phyloP scores from a whole-genome alignment of 2,329 filamentous ascomycete species.

The Aspergillus sp. region DNA sequence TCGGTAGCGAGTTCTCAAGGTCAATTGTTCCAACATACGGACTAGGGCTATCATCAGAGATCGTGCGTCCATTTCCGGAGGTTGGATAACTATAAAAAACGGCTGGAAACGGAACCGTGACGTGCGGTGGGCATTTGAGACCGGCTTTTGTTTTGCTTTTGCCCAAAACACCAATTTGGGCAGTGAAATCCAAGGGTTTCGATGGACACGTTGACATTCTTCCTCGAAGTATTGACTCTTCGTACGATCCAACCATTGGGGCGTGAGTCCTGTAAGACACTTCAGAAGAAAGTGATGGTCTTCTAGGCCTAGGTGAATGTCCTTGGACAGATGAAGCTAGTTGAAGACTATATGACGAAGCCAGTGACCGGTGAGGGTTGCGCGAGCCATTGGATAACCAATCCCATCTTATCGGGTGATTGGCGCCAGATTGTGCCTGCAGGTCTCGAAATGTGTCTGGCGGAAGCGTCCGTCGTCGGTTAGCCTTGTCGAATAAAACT shows the following conservation, averaged over 20 bases:
- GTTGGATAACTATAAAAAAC: conserved; percentile 92
- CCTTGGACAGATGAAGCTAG: conserved; percentile 46
- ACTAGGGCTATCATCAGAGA: conserved; percentile 80
- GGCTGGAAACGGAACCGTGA: conserved; percentile 85
- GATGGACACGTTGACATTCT: conserved; percentile 97
- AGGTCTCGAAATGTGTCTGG: conserved; percentile 58
- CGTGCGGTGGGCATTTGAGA: conserved; percentile 83
- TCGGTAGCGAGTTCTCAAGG: conserved; percentile 73
- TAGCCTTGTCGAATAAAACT: conserved; percentile 47
- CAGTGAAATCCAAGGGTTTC: conserved; percentile 86
- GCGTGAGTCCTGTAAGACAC: conserved; percentile 79
- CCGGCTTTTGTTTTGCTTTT: conserved; percentile 84
- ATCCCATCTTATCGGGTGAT: conserved; percentile 53
- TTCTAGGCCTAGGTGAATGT: conserved; percentile 46
- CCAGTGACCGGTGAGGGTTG: conserved; percentile 73
- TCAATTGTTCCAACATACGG: conserved; percentile 95
- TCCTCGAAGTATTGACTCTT: conserved; percentile 91
- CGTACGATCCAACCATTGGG: conserved; percentile 96
- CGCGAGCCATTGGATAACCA: conserved; percentile 72
- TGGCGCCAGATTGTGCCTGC: conserved; percentile 39
- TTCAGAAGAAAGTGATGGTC: conserved; percentile 74
- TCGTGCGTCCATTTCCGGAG: conserved; percentile 62
- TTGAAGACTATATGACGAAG: conserved; percentile 55
- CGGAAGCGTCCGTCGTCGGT: conserved; percentile 71
- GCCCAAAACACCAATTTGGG: conserved; percentile 91